Evolutionary conservation across 2,329 filamentous ascomycete genomes (phyloP).

Genomic region (Venturia pyrina): DNA sequence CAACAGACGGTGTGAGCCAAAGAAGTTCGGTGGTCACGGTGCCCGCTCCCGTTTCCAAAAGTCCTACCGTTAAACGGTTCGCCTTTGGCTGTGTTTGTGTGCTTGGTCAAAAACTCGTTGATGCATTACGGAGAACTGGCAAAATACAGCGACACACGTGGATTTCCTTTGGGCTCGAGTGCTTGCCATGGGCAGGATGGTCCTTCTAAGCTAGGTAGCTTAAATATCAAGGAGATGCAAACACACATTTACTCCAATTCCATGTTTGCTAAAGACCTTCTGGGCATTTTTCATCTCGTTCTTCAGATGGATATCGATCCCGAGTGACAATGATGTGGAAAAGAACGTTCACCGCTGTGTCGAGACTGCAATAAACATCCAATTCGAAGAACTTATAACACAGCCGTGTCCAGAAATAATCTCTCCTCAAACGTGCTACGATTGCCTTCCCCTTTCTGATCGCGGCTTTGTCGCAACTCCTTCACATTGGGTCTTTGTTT

Average conservation of each 20-base stretch:
- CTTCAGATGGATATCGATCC: background rate
- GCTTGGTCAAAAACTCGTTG: background rate
- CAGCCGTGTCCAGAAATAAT: too few species aligned
- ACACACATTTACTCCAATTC: conserved; percentile 1
- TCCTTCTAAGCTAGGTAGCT: background rate
- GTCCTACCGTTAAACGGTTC: conserved; percentile 79
- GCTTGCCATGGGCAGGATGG: background rate
- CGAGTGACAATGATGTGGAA: background rate
- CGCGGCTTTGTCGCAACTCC: background rate
- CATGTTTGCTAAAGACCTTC: conserved; percentile 7
- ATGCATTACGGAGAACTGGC: background rate
- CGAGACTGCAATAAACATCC: background rate
- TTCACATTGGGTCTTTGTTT: background rate
- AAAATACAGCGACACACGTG: background rate
- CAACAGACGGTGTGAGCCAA: conserved; percentile 98
- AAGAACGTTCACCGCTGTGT: too few species aligned
- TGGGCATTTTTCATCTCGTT: background rate
- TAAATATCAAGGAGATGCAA: conserved; percentile 5
- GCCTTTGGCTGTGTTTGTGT: conserved; percentile 9
- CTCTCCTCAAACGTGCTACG: too few species aligned
- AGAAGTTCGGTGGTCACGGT: conserved; percentile 94
- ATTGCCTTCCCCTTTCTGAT: too few species aligned
- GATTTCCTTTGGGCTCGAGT: background rate
- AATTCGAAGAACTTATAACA: background rate
- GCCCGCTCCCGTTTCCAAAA: conserved; percentile 97